Percentiles rank a stretch among this genome's conserved stretches.
These are phyloP conservation scores for Bipolaris cookei DNA, from an alignment of 2,329 filamentous ascomycete genomes.

Conservation along the genomic window DNA sequence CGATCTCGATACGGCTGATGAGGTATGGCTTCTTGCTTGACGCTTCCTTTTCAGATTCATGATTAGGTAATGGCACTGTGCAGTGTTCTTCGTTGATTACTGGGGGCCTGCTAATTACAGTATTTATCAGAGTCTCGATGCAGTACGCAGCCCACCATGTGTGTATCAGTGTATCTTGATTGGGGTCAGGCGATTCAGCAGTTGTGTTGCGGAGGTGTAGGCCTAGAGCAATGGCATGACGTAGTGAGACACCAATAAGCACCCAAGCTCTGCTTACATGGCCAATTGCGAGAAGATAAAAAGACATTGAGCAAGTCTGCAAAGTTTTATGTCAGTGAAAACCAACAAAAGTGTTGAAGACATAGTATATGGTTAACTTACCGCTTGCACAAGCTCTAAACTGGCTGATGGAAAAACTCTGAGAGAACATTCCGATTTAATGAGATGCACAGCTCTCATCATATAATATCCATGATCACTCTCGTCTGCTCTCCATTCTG, in stretches of 20 bases:
- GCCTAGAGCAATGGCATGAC: not conserved
- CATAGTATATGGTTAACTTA: not conserved
- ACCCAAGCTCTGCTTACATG: not conserved
- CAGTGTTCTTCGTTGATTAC: not conserved
- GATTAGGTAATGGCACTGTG: not conserved
- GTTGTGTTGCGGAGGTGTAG: not conserved
- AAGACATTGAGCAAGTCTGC: not conserved
- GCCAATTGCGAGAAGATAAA: not conserved
- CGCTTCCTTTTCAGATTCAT: not conserved
- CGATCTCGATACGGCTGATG: not conserved
- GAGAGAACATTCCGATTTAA: no score
- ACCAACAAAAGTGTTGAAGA: not conserved
- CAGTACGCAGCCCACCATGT: not conserved
- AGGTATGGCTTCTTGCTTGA: not conserved
- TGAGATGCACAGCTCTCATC: not conserved
- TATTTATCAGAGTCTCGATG: not conserved
- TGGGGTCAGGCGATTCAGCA: no score
- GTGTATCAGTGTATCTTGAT: not conserved
- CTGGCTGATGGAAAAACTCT: no score
- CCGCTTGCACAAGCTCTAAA: not conserved
- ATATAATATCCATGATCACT: not conserved
- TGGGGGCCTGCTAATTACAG: not conserved
- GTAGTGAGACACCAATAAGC: not conserved
- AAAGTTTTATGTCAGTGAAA: not conserved
- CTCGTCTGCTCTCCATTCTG: not conserved